These are phyloP conservation scores for Hanseniaspora gamundiae DNA, from an alignment of 1,139 yeast genomes.

Conservation along the genomic window DNA sequence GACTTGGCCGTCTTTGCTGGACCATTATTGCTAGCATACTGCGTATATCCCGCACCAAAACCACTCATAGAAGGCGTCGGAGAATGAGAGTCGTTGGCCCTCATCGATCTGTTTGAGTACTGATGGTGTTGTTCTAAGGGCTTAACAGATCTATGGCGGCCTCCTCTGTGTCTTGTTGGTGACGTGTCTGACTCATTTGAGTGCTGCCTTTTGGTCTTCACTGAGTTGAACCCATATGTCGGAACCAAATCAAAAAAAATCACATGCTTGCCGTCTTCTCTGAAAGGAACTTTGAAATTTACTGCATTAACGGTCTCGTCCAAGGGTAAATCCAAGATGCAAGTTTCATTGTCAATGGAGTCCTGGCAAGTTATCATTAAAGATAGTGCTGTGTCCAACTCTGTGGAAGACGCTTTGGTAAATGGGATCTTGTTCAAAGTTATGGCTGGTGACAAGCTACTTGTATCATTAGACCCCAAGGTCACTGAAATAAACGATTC, in stretches of 20 bases:
- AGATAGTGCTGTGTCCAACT: slow-evolving; percentile 79
- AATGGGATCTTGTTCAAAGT: slow-evolving; percentile 63
- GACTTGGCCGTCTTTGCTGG: slow-evolving; percentile 16
- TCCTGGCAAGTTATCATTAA: slow-evolving; percentile 53
- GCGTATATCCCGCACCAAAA: slow-evolving; percentile 5
- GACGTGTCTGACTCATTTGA: background rate
- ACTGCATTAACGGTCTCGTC: slow-evolving; percentile 84
- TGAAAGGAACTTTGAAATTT: slow-evolving; percentile 50
- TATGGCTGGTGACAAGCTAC: slow-evolving; percentile 50
- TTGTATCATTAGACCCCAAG: slow-evolving; percentile 73
- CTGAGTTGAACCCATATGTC: slow-evolving; percentile 46
- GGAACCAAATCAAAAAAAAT: slow-evolving; percentile 83
- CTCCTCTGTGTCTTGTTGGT: background rate
- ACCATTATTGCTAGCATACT: background rate
- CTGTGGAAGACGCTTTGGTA: slow-evolving; percentile 66
- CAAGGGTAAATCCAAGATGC: slow-evolving; percentile 67
- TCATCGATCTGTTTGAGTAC: no score
- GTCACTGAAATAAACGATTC: slow-evolving; percentile 68
- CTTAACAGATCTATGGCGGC: background rate
- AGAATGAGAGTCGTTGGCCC: background rate
- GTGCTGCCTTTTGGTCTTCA: background rate
- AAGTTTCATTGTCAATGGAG: slow-evolving; percentile 46
- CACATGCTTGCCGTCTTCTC: slow-evolving; percentile 39
- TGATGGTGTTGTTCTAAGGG: no score
- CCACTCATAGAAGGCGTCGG: slow-evolving; percentile 1